A percentile compares a stretch with the other conserved stretches of the same genome.
Evolutionary conservation across 192 early-diverging fungal genomes (phyloP).

Genomic region (Coemansia sp.): DNA sequence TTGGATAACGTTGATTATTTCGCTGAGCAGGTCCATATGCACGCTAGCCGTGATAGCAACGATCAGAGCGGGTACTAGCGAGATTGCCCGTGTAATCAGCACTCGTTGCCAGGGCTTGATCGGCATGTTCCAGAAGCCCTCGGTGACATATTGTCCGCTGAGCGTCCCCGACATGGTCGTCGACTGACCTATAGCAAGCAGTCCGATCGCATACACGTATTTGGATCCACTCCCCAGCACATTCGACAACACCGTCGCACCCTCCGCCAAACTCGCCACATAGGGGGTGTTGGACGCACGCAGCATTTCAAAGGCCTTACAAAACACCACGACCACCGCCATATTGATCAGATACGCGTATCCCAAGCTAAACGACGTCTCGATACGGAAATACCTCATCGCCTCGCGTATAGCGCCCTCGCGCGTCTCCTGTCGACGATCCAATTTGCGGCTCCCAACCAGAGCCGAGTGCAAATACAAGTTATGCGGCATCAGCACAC

Average conservation of each 20-base stretch:
- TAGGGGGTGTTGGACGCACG: constrained; percentile 48
- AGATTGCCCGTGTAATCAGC: constrained; percentile 57
- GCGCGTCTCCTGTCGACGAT: constrained; percentile 46
- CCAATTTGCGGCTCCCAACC: constrained; percentile 61
- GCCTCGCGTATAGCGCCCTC: constrained; percentile 63
- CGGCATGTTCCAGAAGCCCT: constrained; percentile 75
- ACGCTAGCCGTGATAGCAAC: constrained; percentile 58
- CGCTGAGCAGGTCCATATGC: constrained; percentile 65
- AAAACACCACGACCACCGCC: constrained; percentile 68
- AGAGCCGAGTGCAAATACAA: constrained; percentile 83
- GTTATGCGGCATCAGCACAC: constrained; percentile 87
- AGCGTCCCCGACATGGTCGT: constrained; percentile 89
- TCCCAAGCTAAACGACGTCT: constrained; percentile 56
- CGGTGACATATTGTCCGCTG: constrained; percentile 86
- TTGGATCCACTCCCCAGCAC: constrained; percentile 65
- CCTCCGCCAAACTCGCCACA: constrained; percentile 38
- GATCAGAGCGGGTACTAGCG: constrained; percentile 60
- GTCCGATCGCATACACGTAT: constrained; percentile 75
- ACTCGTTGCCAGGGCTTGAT: constrained; percentile 72
- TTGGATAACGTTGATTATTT: constrained; percentile 69
- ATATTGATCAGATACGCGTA: constrained; percentile 71
- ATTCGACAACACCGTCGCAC: constrained; percentile 54
- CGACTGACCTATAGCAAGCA: constrained; percentile 80
- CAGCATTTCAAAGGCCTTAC: constrained; percentile 53
- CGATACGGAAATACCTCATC: constrained; percentile 66